These are phyloP conservation scores for Beta corolliflora DNA, from an alignment of 179 eudicot species.

Conservation along the genomic window DNA sequence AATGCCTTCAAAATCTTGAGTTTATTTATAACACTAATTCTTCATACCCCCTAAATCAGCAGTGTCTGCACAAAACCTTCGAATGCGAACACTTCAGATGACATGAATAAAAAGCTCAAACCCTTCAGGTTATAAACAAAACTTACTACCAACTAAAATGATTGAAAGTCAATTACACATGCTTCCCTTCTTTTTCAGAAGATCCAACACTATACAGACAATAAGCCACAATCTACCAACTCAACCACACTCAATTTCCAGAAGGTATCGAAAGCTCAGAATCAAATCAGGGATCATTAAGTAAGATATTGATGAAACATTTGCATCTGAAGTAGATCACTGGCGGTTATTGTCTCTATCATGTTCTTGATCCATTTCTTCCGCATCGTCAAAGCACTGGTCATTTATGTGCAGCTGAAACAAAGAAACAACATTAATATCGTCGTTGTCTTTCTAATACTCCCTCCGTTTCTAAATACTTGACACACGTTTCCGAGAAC, in stretches of 20 bases:
- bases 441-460: too few species aligned
- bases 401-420: slow-evolving; percentile 73
- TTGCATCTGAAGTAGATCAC: slow-evolving; percentile 23
- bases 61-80: not conserved
- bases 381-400: slow-evolving; percentile 86
- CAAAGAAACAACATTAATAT: not conserved
- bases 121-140: not conserved
- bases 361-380: slow-evolving; percentile 58
- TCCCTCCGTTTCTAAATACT: too few species aligned
- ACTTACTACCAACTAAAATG: not conserved
- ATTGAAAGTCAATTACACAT: not conserved
- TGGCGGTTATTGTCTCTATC: slow-evolving; percentile 38
- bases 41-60: not conserved
- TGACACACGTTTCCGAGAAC: not conserved
- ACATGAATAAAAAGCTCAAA: not conserved
- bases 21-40: not conserved
- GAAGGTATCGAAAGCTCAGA: not conserved
- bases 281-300: not conserved
- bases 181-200: not conserved
- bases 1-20: not conserved
- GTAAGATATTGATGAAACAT: not conserved
- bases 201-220: slow-evolving; percentile 5
- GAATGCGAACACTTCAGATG: not conserved
- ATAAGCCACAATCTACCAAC: too few species aligned
- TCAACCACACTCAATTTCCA: not conserved